Conservation (phyloP, 192 early-diverging fungal species). For the Rhizophagus sp. region DNA sequence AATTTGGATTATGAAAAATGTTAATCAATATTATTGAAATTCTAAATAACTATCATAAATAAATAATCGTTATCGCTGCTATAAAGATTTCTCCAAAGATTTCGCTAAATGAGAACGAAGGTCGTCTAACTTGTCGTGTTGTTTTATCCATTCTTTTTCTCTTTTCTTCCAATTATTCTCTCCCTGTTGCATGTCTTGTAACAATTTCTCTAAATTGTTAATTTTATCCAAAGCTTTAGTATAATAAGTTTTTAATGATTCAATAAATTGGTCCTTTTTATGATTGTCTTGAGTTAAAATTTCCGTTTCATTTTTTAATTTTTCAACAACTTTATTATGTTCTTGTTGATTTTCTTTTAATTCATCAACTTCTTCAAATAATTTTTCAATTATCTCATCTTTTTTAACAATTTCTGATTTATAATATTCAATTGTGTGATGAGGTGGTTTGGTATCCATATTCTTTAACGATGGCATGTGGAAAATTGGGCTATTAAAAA, state of each 20-base stretch:
- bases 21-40: too few species aligned
- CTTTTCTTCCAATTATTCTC: neutral
- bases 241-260: neutral
- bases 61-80: too few species aligned
- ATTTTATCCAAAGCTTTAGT: neutral
- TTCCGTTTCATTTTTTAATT: neutral
- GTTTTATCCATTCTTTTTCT: neutral
- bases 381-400: neutral
- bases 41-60: too few species aligned
- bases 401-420: conserved; percentile 7
- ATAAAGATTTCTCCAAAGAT: too few species aligned
- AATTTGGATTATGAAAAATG: too few species aligned
- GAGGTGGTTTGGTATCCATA: neutral
- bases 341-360: conserved; percentile 3
- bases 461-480: neutral
- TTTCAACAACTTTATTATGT: neutral
- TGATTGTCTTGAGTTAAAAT: too few species aligned
- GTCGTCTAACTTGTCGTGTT: neutral
- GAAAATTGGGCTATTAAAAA: too few species aligned
- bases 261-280: neutral
- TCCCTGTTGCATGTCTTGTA: neutral
- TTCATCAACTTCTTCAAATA: neutral
- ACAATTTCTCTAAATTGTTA: neutral
- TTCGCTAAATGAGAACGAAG: neutral
- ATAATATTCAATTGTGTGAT: neutral